Base-by-base conservation (phyloP, 164 flowering plant species). In the Kingdonia uniflora region DNA sequence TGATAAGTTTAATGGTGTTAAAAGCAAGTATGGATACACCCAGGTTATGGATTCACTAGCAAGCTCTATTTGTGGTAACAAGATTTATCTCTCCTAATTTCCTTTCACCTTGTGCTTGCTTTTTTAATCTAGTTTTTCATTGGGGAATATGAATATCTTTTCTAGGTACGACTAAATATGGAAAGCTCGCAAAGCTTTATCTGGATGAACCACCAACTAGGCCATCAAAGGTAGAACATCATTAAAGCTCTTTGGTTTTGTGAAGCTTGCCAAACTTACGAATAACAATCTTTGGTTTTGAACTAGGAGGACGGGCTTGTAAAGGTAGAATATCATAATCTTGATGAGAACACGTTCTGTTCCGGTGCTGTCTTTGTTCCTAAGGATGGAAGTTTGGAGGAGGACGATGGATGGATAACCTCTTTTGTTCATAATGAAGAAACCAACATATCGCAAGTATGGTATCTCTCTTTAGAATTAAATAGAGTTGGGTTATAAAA, bases 331-430 rank as follows among this genome's bases (percentile, higher is more conserved):
- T 71, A 73, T 55, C 87, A 81, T 35, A 63, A 40, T 55, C 66
- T 84, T 38, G 79, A 65, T 46, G 59, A 71, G 26, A 76, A 70
- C 54, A 59, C 54, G 11, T 81, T 66, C 61, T 77, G 85, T 64
- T 65, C 69, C 12, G 92, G 87, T 23, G 73, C 72, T 40, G 55
- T 68, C 3, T 84, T 81, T 67, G 79, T 84, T 2, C 19, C 85
- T 0, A 81, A 69, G 59, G 42, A 51, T 19, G 73, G 60, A 35
- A 65, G 67, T 16, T 7, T 16, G 19, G 73, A 76, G 22, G 82
- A 81, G 53, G 86, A 80, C 56, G 86, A 81, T 64, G 86, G 84
- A 19, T 84, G 82, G 80, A 65, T 81, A 6, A 55, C 80, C 62
- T 63, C 78, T 39, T 74, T 63, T 52, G 75, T 81, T 24, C 94